Evolutionary conservation across 108 stramenopile species (phyloP).

Genomic region (Cyclotella choctawhatcheeana): DNA sequence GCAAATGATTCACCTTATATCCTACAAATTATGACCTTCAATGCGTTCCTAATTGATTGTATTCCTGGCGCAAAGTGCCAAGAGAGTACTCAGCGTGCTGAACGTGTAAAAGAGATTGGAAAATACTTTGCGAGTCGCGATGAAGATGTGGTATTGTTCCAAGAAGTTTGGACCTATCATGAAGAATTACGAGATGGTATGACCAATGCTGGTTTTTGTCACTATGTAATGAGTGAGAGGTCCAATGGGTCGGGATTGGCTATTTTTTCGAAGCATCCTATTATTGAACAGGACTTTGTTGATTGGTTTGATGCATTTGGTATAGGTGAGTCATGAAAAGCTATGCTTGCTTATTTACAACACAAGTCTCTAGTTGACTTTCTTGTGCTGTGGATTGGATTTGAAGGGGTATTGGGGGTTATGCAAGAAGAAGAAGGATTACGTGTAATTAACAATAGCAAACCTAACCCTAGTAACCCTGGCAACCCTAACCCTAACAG

Average conservation of each 20-base stretch:
- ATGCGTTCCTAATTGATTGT: background rate
- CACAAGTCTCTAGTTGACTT: too few relatives aligned
- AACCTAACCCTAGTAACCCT: too few relatives aligned
- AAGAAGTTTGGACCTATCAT: conserved; percentile 20
- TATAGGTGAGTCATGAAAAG: background rate
- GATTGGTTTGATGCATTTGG: conserved; percentile 11
- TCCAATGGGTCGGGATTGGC: background rate
- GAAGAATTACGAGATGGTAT: conserved; percentile 16
- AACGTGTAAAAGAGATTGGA: background rate
- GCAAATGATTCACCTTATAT: background rate
- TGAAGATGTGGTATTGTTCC: conserved; percentile 17
- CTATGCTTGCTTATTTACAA: background rate
- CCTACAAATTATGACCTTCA: background rate
- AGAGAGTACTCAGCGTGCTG: background rate
- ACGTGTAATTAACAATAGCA: too few relatives aligned
- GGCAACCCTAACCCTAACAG: too few relatives aligned
- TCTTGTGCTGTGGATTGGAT: too few relatives aligned
- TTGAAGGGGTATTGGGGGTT: too few relatives aligned
- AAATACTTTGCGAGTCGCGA: conserved; percentile 12
- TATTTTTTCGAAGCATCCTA: conserved; percentile 2
- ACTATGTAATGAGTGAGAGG: conserved; percentile 13
- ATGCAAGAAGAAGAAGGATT: too few relatives aligned
- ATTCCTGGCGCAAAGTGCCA: background rate
- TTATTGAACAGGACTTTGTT: background rate
- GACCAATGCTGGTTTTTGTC: conserved; percentile 23